phyloP scores from a whole-genome alignment of 169 alveolate genomes.

The Plasmodium knowlesi region DNA sequence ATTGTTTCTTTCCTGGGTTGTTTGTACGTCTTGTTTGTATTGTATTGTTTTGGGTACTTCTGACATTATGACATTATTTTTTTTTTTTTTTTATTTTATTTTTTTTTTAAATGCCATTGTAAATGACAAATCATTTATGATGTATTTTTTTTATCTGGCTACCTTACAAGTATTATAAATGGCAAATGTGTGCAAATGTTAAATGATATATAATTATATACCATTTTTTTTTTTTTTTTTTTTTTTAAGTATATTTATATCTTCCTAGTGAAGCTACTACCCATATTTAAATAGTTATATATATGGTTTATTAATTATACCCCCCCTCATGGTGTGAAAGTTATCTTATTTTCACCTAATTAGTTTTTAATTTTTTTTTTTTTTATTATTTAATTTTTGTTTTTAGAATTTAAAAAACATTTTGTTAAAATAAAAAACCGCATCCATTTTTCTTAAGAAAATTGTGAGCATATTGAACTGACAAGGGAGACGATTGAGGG shows the following conservation, averaged over 20 bases:
- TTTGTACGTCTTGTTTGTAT: not conserved
- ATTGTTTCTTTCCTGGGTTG: not conserved
- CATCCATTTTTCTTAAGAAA: not conserved
- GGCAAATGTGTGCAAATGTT: not conserved
- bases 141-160: not conserved
- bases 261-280: not conserved
- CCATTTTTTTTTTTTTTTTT: not conserved
- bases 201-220: conserved; percentile 9
- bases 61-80: not conserved
- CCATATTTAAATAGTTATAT: conserved; percentile 5
- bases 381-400: not conserved
- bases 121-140: not conserved
- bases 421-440: conserved; percentile 16
- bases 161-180: not conserved
- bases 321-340: conserved; percentile 10
- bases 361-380: conserved; percentile 30
- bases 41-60: not conserved
- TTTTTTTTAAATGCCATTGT: not conserved
- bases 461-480: not conserved
- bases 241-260: not conserved
- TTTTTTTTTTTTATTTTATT: not conserved
- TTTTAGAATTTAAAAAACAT: conserved; percentile 24
- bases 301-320: conserved; percentile 28
- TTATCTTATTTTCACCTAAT: conserved; percentile 1
- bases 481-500: not conserved